Base-by-base conservation (phyloP, 208 protist species). In the Giardia muris region DNA sequence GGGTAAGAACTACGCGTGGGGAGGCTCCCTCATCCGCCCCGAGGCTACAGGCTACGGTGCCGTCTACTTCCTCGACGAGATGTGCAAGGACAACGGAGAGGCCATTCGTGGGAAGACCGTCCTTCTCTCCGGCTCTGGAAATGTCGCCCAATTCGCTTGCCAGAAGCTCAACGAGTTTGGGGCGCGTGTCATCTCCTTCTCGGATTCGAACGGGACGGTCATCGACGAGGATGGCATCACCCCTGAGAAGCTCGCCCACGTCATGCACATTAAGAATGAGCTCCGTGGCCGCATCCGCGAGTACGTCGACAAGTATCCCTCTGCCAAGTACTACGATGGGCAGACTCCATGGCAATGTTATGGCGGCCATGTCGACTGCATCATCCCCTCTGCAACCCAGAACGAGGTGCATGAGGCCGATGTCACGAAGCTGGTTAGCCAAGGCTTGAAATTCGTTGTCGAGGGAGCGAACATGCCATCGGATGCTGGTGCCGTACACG, bases 391-490 rank as follows among this genome's bases (percentile, higher is more conserved):
- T 91, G 97, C 97, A 45, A 98, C 97, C 67, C 96, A 98, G 94
- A 97, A 98, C 94, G 97, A 98, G 95, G n/a, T 98, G n/a, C 93
- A 95, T 76, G 91, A 46, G 39, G 94, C 94, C 19, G 96, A 97
- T 47, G 96, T 96, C 3, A 92, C 94, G 92, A 86, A 47, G 30
- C 94, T 98, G 2, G 92, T 96, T 47, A 93, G 94, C 2, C 96
- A 95, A 94, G 96, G 96, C 86, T 93, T 95, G 44, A 95, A 93
- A 88, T 89, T 95, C 39, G 96, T 98, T 3, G 95, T 94, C 1
- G 97, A 98, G 93, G 96, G 96, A 19, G 96, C 96, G 42, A 98
- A 98, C 94, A 98, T 98, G 97, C 96, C 96, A 0, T 96, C 94
- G 43, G 96, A 94, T 1, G 87, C 93, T 67, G 96, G 97, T 87